Conservation (phyloP, 345 rosid species). For the Aegle marmelos region DNA sequence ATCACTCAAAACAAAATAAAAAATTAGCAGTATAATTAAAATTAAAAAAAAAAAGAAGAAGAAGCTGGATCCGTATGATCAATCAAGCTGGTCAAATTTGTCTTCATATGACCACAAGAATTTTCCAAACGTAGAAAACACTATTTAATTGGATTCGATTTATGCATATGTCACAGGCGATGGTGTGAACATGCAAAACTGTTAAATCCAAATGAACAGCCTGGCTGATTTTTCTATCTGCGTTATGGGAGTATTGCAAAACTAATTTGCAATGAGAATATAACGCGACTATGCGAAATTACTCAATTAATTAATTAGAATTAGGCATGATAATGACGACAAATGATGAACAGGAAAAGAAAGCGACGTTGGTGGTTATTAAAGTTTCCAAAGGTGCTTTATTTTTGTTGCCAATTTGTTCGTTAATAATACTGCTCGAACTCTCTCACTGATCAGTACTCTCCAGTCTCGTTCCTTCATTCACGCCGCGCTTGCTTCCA, state of each 20-base stretch:
- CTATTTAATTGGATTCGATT: neutral
- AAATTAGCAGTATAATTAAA: too few species aligned
- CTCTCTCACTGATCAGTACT: neutral
- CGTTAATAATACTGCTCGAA: constrained; percentile 11
- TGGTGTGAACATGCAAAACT: neutral
- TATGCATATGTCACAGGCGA: neutral
- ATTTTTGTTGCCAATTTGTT: constrained; percentile 2
- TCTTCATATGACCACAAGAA: neutral
- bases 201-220: neutral
- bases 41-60: too few species aligned
- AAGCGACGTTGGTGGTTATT: constrained; percentile 39
- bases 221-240: neutral
- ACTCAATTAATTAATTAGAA: neutral
- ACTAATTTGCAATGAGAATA: neutral
- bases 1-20: too few species aligned
- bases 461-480: constrained; percentile 30
- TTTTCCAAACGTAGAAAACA: neutral
- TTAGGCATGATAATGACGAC: neutral
- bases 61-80: too few species aligned
- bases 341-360: constrained; percentile 1
- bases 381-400: constrained; percentile 46
- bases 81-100: neutral
- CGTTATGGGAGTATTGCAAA: too few species aligned
- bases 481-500: constrained; percentile 55
- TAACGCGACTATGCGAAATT: neutral